Base-by-base conservation (phyloP, 2,329 filamentous ascomycete genomes). In the Ascochyta viciae-villosae region DNA sequence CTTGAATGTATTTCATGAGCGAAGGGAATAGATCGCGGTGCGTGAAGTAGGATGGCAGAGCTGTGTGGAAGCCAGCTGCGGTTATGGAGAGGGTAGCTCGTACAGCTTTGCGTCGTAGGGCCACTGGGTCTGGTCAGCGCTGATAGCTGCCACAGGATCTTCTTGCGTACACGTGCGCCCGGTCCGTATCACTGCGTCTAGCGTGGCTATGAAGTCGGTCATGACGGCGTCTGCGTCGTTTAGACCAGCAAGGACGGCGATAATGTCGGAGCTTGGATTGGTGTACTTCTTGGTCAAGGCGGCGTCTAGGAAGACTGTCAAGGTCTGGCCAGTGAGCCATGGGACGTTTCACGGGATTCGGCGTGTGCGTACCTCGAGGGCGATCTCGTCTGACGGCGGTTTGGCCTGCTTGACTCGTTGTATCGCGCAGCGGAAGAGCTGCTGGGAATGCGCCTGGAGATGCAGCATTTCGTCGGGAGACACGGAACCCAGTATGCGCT, bases 21-120 rank as follows among this genome's bases (percentile, higher is more conserved):
- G 92, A 89, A 19, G 94, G 94, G 70, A 99, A 99, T 33, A 98
- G 82, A 73, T 99, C 95, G 64, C 92, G 84, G 71, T 98, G 93
- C 37, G 95, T 95, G 71, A 99, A 92, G 76, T 98, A 99, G 1
- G 93, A 96, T 50, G 97, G 84, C 22, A 99, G 82, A 43, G 92
- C 95, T 4, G 95, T 98, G 77, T 96, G 92, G 75, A 97, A 98
- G 53, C 93, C 93, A n/a, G 94, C 93, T 9, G 93, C 91, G 6
- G 92, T 90, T 52, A 96, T 87, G 13, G 92, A 89, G 55, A 97
- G 83, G 7, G 93, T 87, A 39, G 91, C 89, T 65, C 90, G 84
- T 27, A 97, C 85, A 7, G 93, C 94, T 72, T 91, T 92, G 63
- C 88, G 84, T 54, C 93, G 88, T 47, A 95, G 73, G 35, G 89